Conservation (phyloP, 1,139 yeast genomes). For the Geotrichum histeridarum region DNA sequence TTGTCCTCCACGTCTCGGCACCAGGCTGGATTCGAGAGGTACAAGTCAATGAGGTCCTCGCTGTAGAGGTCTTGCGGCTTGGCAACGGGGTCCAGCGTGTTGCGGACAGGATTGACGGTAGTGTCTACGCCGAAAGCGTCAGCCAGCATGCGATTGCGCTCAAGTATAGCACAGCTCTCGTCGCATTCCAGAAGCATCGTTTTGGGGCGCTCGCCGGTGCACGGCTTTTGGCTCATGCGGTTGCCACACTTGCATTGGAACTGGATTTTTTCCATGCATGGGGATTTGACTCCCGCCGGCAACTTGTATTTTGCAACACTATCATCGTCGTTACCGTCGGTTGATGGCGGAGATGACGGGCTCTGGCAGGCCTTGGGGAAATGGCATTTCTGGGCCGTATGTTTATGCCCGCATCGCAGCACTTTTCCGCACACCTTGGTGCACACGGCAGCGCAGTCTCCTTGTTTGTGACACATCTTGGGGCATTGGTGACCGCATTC, state of each 20-base stretch:
- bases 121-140: constrained; percentile 45
- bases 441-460: constrained; percentile 38
- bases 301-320: constrained; percentile 9
- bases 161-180: constrained; percentile 58
- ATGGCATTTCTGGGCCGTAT: constrained; percentile 59
- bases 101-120: constrained; percentile 5
- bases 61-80: constrained; percentile 25
- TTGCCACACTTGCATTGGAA: constrained; percentile 20
- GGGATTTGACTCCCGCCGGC: constrained; percentile 38
- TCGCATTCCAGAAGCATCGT: constrained; percentile 42
- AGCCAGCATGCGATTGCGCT: constrained; percentile 58
- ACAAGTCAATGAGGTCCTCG: constrained; percentile 29
- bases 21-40: constrained; percentile 33
- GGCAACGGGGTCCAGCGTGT: constrained; percentile 4
- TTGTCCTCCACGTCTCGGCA: constrained; percentile 39
- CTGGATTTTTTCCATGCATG: constrained; percentile 12
- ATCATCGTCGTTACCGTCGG: not conserved
- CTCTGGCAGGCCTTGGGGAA: constrained; percentile 47
- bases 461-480: constrained; percentile 50
- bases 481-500: constrained; percentile 70
- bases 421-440: constrained; percentile 52
- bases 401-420: constrained; percentile 63
- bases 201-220: constrained; percentile 13
- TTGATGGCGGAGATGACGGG: not conserved
- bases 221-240: constrained; percentile 9